phyloP scores from a whole-genome alignment of 352 stramenopile genomes.

The Phytophthora europaea region DNA sequence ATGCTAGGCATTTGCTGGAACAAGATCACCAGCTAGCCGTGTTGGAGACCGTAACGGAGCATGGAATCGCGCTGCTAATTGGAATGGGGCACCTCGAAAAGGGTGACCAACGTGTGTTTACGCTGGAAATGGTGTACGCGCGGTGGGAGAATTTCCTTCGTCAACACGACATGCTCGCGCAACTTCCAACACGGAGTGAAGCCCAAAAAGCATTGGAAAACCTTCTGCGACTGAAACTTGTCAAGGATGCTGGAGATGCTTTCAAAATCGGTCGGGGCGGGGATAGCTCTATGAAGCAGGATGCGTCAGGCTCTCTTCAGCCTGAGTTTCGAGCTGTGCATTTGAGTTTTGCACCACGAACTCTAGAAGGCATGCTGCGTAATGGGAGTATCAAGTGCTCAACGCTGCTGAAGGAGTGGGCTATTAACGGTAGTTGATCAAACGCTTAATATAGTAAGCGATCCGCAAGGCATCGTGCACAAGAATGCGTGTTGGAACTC shows the following conservation, averaged over 20 bases:
- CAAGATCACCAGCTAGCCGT: constrained; percentile 82
- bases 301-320: constrained; percentile 56
- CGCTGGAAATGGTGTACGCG: constrained; percentile 88
- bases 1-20: constrained; percentile 67
- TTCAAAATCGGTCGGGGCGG: constrained; percentile 67
- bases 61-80: constrained; percentile 79
- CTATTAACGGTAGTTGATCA: constrained; percentile 58
- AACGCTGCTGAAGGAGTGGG: constrained; percentile 81
- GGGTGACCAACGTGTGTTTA: constrained; percentile 70
- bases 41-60: constrained; percentile 68
- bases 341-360: constrained; percentile 76
- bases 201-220: constrained; percentile 82
- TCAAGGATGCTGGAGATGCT: constrained; percentile 79
- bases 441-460: constrained; percentile 25
- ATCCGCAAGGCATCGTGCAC: not conserved
- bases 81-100: constrained; percentile 85
- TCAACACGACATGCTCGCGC: constrained; percentile 72
- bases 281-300: constrained; percentile 25
- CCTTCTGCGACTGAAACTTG: constrained; percentile 72
- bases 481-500: not conserved
- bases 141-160: constrained; percentile 85
- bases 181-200: constrained; percentile 77
- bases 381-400: constrained; percentile 82
- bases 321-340: constrained; percentile 83
- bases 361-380: constrained; percentile 78